These are phyloP conservation scores for Eucalyptus tenuipes DNA, from an alignment of 345 rosid species.

Conservation along the genomic window DNA sequence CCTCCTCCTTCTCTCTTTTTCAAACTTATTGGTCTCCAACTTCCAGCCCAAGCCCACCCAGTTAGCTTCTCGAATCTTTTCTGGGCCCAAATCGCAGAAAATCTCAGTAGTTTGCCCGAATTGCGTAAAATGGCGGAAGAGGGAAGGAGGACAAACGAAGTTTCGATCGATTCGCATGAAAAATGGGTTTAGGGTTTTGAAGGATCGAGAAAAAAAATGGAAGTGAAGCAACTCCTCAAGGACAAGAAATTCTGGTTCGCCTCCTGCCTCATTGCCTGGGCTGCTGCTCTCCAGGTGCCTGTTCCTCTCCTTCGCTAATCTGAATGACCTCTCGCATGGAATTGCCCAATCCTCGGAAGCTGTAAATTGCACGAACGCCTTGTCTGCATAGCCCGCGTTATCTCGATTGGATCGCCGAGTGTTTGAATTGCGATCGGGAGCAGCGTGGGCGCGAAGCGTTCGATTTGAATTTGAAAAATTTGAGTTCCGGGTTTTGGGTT, in stretches of 20 bases:
- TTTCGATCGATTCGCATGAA: not conserved
- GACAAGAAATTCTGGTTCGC: slow-evolving; percentile 87
- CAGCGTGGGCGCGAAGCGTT: not conserved
- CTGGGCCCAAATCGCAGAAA: not conserved
- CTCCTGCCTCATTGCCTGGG: slow-evolving; percentile 71
- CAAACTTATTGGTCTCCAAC: not conserved
- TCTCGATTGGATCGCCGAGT: not conserved
- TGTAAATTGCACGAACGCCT: not conserved
- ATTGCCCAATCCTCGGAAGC: not conserved
- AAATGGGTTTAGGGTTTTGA: slow-evolving; percentile 9
- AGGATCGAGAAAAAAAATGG: not conserved
- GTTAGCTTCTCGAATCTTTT: not conserved
- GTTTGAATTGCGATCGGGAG: not conserved
- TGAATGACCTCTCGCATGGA: not conserved
- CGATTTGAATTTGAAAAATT: not conserved
- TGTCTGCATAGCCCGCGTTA: not conserved
- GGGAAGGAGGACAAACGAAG: not conserved
- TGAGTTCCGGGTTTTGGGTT: not conserved
- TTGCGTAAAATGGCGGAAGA: not conserved
- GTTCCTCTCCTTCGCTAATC: not conserved
- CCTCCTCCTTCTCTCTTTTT: fast-evolving
- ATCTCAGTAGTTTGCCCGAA: not conserved
- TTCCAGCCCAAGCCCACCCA: not conserved
- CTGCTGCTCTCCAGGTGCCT: slow-evolving; percentile 83
- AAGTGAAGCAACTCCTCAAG: slow-evolving; percentile 44